Conservation (phyloP, 192 early-diverging fungal genomes). For the Gonapodya prolifera region DNA sequence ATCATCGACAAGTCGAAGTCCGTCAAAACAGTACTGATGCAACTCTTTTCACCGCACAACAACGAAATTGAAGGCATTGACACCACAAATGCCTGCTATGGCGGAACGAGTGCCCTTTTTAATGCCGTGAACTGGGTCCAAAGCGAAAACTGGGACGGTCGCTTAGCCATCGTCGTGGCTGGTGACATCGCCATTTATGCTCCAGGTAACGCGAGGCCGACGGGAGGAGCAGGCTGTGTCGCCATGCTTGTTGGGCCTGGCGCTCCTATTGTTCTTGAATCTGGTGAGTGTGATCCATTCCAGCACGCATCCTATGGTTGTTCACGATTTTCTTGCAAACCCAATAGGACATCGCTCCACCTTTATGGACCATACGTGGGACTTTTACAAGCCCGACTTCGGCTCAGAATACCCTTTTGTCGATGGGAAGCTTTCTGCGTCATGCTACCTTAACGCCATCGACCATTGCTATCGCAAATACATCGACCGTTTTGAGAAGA, state of each 20-base stretch:
- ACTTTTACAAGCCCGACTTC: conserved; percentile 99
- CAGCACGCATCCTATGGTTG: no score
- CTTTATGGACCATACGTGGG: conserved; percentile 95
- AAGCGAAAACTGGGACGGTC: conserved; percentile 86
- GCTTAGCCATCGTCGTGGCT: conserved; percentile 69
- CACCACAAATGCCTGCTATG: conserved; percentile 98
- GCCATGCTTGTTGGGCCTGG: conserved; percentile 86
- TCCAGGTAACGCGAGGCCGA: conserved; percentile 78
- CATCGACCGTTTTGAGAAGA: conserved; percentile 47
- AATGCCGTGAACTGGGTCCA: conserved; percentile 97
- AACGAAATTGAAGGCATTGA: conserved; percentile 91
- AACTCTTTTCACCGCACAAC: conserved; percentile 83
- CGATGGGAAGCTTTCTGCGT: conserved; percentile 87
- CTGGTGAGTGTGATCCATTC: conserved; percentile 29
- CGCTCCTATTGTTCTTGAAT: conserved; percentile 89
- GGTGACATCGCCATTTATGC: conserved; percentile 97
- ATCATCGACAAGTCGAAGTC: conserved; percentile 99
- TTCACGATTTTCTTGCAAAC: no score
- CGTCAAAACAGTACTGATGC: conserved; percentile 94
- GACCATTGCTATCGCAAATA: conserved; percentile 81
- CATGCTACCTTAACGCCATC: conserved; percentile 81
- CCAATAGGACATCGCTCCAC: conserved; percentile 62
- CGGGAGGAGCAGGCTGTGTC: conserved; percentile 82
- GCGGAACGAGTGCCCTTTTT: conserved; percentile 91
- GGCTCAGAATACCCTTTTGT: conserved; percentile 94